Conservation (phyloP, 768 basidiomycete genomes). For the Boletus subparvulus region DNA sequence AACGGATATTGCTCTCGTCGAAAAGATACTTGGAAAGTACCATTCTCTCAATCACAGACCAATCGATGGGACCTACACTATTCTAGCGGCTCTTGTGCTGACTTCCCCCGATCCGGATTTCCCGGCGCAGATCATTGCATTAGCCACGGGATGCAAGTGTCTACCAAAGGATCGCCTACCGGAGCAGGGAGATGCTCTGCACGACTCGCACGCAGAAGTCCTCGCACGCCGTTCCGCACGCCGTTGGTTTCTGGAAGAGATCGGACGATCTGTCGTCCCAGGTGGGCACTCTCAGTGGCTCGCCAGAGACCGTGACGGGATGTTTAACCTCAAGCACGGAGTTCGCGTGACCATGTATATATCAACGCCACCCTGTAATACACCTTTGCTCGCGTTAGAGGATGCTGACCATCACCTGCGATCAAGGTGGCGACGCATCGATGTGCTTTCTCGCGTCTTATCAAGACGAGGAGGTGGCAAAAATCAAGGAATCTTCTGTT, state of each 20-base stretch:
- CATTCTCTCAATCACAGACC: conserved; percentile 48
- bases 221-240: conserved; percentile 79
- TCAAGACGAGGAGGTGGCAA: conserved; percentile 76
- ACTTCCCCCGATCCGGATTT: conserved; percentile 29
- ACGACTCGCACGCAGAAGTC: conserved; percentile 91
- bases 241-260: conserved; percentile 79
- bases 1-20: conserved; percentile 32
- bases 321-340: conserved; percentile 45
- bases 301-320: conserved; percentile 33
- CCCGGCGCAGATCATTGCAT: conserved; percentile 55
- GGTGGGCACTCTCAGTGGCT: conserved; percentile 52
- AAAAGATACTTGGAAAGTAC: conserved; percentile 45
- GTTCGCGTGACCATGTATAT: conserved; percentile 70
- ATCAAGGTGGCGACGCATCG: conserved; percentile 87
- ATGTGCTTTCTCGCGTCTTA: conserved; percentile 69
- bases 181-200: conserved; percentile 69
- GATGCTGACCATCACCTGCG: conserved; percentile 3
- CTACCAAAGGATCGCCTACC: conserved; percentile 65
- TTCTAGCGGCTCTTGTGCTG: conserved; percentile 59
- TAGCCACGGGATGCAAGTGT: conserved; percentile 86
- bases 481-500: conserved; percentile 53
- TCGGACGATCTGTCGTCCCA: conserved; percentile 26
- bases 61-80: conserved; percentile 56
- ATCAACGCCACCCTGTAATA: conserved; percentile 62
- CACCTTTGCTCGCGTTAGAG: conserved; percentile 48